A percentile compares a stretch with the other conserved stretches of the same genome.
These are phyloP conservation scores for Suillus fuscotomentosus DNA, from an alignment of 768 basidiomycete species.

Conservation along the genomic window DNA sequence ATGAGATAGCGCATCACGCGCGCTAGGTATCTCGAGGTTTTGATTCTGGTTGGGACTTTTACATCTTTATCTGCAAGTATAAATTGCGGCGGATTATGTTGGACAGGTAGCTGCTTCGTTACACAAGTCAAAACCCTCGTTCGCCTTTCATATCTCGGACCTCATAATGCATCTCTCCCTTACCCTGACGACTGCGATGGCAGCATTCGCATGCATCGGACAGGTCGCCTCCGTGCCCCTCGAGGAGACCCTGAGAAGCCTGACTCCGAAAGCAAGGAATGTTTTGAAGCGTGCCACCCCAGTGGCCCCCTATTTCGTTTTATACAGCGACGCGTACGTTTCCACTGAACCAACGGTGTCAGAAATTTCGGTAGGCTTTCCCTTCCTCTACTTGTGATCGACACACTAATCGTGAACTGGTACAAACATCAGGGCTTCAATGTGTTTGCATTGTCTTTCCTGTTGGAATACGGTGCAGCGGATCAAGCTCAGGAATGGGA, in stretches of 20 bases:
- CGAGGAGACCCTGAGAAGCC: conserved; percentile 19
- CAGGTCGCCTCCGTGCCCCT: conserved; percentile 16
- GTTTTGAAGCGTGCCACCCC: conserved; percentile 30
- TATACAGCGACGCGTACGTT: conserved; percentile 42
- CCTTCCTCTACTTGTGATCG: background rate
- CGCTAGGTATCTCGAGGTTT: too few species aligned
- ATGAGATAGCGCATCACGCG: background rate
- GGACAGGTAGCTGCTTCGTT: background rate
- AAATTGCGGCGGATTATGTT: conserved; percentile 9
- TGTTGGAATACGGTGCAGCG: conserved; percentile 38
- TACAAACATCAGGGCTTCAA: conserved; percentile 16
- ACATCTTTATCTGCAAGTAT: conserved; percentile 14
- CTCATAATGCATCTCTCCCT: conserved; percentile 16
- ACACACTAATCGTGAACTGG: background rate
- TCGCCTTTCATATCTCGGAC: background rate
- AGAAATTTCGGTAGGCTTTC: conserved; percentile 37
- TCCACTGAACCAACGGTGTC: conserved; percentile 45
- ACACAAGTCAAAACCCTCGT: background rate
- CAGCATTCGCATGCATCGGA: conserved; percentile 11
- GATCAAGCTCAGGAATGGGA: conserved; percentile 50
- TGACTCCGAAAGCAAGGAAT: conserved; percentile 21
- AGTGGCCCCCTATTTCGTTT: conserved; percentile 48
- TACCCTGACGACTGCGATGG: conserved; percentile 3
- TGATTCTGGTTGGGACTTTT: background rate
- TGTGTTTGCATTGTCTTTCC: conserved; percentile 37